Evolutionary conservation across 192 early-diverging fungal genomes (phyloP).

Genomic region (Coemansia sp.): DNA sequence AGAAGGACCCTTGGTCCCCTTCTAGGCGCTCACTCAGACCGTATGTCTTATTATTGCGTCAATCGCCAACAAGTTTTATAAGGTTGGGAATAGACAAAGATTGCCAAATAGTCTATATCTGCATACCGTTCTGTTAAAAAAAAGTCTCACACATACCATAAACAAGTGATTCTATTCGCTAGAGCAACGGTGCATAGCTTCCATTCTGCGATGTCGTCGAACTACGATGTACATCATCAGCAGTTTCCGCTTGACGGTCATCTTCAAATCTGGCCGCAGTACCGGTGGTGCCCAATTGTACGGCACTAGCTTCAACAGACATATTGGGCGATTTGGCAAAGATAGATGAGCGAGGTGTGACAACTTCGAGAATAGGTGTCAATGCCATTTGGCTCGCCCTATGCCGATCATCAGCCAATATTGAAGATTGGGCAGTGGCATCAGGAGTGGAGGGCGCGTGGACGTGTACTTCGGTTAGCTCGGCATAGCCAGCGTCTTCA

Average conservation of each 20-base stretch:
- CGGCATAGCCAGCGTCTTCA: neutral
- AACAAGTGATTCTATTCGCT: conserved; percentile 2
- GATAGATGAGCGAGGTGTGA: conserved; percentile 17
- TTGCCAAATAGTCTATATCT: neutral
- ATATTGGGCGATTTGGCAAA: neutral
- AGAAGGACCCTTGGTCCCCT: neutral
- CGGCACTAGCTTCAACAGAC: neutral
- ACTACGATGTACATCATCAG: neutral
- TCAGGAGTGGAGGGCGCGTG: neutral
- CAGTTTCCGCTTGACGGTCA: neutral
- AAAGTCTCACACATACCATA: neutral
- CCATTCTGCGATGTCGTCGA: neutral
- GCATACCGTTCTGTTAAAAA: neutral
- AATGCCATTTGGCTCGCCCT: conserved; percentile 4
- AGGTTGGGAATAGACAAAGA: neutral
- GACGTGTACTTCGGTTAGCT: conserved; percentile 8
- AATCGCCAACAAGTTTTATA: conserved; percentile 5
- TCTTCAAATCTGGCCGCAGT: neutral
- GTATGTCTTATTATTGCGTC: neutral
- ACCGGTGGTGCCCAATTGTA: neutral
- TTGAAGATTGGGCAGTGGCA: neutral
- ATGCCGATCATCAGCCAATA: neutral
- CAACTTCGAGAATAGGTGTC: conserved; percentile 19
- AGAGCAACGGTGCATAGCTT: conserved; percentile 2
- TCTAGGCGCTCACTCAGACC: neutral